phyloP scores from a whole-genome alignment of 164 flowering plant species.

The Chimonanthus salicifolius region DNA sequence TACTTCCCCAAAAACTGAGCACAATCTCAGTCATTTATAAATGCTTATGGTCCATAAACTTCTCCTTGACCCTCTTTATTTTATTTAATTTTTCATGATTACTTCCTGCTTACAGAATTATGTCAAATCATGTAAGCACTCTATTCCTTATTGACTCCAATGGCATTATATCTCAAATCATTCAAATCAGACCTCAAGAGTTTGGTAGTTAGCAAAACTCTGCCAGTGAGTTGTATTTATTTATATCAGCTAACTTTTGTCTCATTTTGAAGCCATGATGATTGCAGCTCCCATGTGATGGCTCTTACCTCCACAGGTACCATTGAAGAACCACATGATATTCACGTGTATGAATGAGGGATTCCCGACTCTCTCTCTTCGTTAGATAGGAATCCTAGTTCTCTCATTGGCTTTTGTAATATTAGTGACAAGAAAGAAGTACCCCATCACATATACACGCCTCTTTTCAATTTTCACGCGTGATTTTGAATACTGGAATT shows the following conservation, averaged over 20 bases:
- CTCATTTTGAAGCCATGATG: slow-evolving; percentile 41
- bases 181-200: not conserved
- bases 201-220: slow-evolving; percentile 15
- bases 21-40: too few species aligned
- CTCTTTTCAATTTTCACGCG: too few species aligned
- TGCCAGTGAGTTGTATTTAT: slow-evolving; percentile 36
- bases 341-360: slow-evolving; percentile 14
- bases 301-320: not conserved
- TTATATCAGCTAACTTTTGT: slow-evolving; percentile 48
- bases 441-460: not conserved
- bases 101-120: not conserved
- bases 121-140: not conserved
- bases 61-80: not conserved
- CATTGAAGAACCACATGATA: not conserved
- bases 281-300: slow-evolving; percentile 53
- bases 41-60: too few species aligned
- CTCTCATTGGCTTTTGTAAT: not conserved
- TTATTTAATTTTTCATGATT: too few species aligned
- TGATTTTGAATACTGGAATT: too few species aligned
- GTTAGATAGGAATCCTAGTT: not conserved
- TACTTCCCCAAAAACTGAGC: too few species aligned
- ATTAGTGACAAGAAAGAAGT: not conserved
- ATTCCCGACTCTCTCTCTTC: not conserved
- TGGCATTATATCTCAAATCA: too few species aligned
- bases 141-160: not conserved